Base-by-base conservation (phyloP, 2,329 filamentous ascomycete species). In the Emergomyces orientalis region DNA sequence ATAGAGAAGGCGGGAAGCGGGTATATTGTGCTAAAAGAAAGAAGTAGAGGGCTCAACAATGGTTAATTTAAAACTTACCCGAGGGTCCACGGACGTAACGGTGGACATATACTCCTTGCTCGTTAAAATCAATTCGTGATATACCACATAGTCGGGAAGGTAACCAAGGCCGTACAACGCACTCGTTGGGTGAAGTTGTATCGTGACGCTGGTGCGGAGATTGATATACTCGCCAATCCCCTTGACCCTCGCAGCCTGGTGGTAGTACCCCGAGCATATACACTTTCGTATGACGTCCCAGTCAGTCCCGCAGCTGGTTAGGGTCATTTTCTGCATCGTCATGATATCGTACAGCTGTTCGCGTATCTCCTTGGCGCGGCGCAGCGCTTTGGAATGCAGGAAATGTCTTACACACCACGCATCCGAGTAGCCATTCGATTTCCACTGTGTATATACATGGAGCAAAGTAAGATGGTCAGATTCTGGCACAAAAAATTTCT, bases 401-500 rank as follows among this genome's bases (percentile, higher is more conserved):
- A 99, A 99, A 75, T 99, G 94, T 63, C 89, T 88, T 58, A 87
- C 84, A 76, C 92, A 97, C 94, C 94, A 99, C 34, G 86, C 86
- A 73, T 99, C 94, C 1, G 88, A 91, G 75, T 87, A 88, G 1
- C 91, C 90, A 73, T 99, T 97, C 59, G 88, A 82, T 75, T 89
- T 91, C 94, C 94, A 99, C 72, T 97, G 93, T 8, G 88, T 88
- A 77, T 96, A 99, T 0, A 99, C 94, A 71, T 97, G 92, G 2
- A 99, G 84, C 52, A 97, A 89, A 0, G 94, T 99, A 49, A 99
- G 80, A 73, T 99, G 94, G 74, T 99, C 94, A 1, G 91, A 97
- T 76, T 99, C 94, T 34, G 94, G 91, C 8, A 99, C 94, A 78
- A 96, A 97, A 76, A 99, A 99, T 75, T 97, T 97, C 74, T 99